Evolutionary conservation across 2,329 filamentous ascomycete species (phyloP).

Genomic region (Trichoderma sp.): DNA sequence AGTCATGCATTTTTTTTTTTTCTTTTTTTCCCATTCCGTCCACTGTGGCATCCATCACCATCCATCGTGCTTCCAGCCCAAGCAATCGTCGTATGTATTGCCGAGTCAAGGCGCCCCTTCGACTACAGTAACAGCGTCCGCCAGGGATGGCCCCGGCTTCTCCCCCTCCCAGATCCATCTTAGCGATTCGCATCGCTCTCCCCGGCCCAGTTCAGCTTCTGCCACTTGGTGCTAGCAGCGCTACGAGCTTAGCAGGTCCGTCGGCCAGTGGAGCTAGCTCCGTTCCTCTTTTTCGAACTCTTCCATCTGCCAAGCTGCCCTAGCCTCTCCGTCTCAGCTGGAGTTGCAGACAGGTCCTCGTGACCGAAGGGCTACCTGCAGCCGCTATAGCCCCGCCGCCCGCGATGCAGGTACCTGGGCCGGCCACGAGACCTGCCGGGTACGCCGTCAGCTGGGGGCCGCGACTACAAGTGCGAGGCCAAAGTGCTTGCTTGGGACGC

Average conservation of each 20-base stretch:
- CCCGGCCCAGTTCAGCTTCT: constrained; percentile 21
- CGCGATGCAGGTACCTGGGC: background rate
- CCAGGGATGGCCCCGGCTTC: constrained; percentile 6
- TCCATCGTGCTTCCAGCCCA: background rate
- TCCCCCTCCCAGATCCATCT: constrained; percentile 9
- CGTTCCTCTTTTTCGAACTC: background rate
- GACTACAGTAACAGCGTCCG: background rate
- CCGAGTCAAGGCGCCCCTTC: background rate
- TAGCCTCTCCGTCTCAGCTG: constrained; percentile 6
- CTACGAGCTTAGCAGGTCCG: background rate
- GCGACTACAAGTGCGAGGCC: background rate
- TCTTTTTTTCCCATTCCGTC: background rate
- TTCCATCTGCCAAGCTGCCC: background rate
- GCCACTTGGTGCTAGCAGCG: background rate
- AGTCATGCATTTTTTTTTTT: background rate
- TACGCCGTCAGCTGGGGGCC: constrained; percentile 9
- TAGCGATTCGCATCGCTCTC: constrained; percentile 15
- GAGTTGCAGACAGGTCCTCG: constrained; percentile 15
- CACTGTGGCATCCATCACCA: background rate
- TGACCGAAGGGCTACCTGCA: constrained; percentile 3
- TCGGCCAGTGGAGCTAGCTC: background rate
- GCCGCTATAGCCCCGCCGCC: background rate
- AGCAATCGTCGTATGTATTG: background rate
- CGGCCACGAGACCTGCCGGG: constrained; percentile 11
- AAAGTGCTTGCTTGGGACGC: constrained; percentile 12